Conservation (phyloP, 1,139 yeast species). For the Saccharomyces hybrid region DNA sequence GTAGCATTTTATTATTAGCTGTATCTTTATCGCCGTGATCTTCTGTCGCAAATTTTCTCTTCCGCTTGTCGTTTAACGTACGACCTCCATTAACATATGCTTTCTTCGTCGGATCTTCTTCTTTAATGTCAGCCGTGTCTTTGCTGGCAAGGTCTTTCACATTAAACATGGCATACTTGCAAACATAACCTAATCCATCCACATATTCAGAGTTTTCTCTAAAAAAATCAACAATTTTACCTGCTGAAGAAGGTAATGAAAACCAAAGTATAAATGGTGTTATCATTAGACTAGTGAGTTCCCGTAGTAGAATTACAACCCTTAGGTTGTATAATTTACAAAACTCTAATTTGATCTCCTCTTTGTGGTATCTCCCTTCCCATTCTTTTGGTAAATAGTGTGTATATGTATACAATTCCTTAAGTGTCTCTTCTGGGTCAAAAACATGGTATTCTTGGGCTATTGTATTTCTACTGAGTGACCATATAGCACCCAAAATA, state of each 20-base stretch:
- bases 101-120: constrained; percentile 40
- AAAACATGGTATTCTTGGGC: constrained; percentile 60
- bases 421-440: constrained; percentile 81
- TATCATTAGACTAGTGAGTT: constrained; percentile 68
- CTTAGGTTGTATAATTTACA: constrained; percentile 70
- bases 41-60: constrained; percentile 5
- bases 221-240: constrained; percentile 77
- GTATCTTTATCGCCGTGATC: constrained; percentile 39
- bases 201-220: constrained; percentile 83
- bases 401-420: constrained; percentile 74
- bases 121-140: constrained; percentile 32
- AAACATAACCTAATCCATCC: constrained; percentile 91
- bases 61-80: constrained; percentile 6
- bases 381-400: constrained; percentile 84
- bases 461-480: constrained; percentile 55
- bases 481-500: constrained; percentile 75
- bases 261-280: constrained; percentile 88
- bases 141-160: not conserved
- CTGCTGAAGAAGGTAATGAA: constrained; percentile 63
- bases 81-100: not conserved
- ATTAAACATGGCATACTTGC: constrained; percentile 89
- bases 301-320: constrained; percentile 64
- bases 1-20: constrained; percentile 84
- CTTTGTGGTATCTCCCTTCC: constrained; percentile 79
- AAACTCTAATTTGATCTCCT: constrained; percentile 74